phyloP scores from a whole-genome alignment of 345 rosid species.

The Citrus inodora region DNA sequence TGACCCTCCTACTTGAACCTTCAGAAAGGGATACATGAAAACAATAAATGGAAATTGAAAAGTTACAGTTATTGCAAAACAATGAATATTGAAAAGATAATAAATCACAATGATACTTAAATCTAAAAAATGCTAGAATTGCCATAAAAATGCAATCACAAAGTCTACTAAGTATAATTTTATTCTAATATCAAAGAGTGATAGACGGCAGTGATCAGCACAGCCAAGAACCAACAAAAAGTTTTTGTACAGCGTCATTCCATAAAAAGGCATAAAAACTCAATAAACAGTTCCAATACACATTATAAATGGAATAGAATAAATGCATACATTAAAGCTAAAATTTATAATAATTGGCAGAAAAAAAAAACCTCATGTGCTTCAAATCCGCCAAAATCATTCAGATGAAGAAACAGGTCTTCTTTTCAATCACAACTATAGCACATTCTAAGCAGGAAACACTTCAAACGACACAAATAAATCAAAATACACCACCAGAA shows the following conservation, averaged over 20 bases:
- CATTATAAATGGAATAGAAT: not conserved
- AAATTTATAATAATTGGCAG: not conserved
- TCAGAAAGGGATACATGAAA: not conserved
- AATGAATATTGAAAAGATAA: not conserved
- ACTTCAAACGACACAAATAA: not conserved
- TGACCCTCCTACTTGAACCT: constrained; percentile 98
- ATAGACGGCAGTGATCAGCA: not conserved
- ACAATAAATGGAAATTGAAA: not conserved
- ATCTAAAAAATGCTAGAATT: not conserved
- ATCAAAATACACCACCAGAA: not conserved
- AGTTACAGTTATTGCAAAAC: not conserved
- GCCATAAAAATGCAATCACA: not conserved
- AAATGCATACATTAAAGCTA: not conserved
- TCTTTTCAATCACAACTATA: not conserved
- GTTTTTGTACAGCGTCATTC: not conserved
- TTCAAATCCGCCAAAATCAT: not conserved
- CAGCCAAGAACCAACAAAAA: not conserved
- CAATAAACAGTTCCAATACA: not conserved
- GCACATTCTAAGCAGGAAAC: not conserved
- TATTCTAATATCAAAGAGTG: not conserved
- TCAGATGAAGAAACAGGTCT: not conserved
- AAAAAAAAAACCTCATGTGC: not conserved
- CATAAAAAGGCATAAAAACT: not conserved
- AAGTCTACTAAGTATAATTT: not conserved
- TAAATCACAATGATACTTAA: not conserved